Evolutionary conservation across 139 green algal genomes (phyloP), one percentile per base, ranked within the genome.

Genomic region (Monoraphidium neglectum): DNA sequence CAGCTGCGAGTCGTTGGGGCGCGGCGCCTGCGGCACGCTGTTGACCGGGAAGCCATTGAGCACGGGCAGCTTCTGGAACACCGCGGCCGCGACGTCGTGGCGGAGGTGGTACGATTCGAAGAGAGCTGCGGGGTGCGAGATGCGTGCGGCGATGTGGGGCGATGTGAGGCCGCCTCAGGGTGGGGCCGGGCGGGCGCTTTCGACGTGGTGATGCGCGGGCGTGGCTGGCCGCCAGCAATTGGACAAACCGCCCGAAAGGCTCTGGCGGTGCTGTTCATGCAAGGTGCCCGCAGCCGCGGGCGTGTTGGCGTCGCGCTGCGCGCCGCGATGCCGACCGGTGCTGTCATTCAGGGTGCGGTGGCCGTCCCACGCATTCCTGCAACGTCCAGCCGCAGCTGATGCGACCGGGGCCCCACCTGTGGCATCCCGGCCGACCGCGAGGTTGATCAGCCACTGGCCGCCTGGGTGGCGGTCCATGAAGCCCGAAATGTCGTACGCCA

Each of bases 1-100:
- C 6, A 72, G 40, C 24, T 59, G 15, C n/a, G 47, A 28, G 76
- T 95, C 90, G 76, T 92, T 93, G 38, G 92, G 92, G 68, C 87
- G 85, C 15, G 91, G 91, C 2, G 90, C 70, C 18, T 40, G 72
- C 10, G 91, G 90, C 62, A 97, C 90, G 12, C 83, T 81, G 1
- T 89, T 66, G 3, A 95, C 81, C 13, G 92, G 92, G 78, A 97
- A 97, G 67, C 71, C 92, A 38, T 89, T 40, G 59, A 97, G 76
- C 64, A 82, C 61, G 15, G 92, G 92, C 51, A 97, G 81, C 60
- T 74, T 80, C 53, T 74, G 40, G 56, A 92, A 82, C 13, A 62
- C 68, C 32, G 76, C 73, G 23, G 54, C 62, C 5, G 86, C 83
- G 4, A 88, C 80, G n/a, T 91, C 83, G 21, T 81, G 80, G 26